phyloP scores from a whole-genome alignment of 2,329 filamentous ascomycete species.

The Aspergillus ochraceus region DNA sequence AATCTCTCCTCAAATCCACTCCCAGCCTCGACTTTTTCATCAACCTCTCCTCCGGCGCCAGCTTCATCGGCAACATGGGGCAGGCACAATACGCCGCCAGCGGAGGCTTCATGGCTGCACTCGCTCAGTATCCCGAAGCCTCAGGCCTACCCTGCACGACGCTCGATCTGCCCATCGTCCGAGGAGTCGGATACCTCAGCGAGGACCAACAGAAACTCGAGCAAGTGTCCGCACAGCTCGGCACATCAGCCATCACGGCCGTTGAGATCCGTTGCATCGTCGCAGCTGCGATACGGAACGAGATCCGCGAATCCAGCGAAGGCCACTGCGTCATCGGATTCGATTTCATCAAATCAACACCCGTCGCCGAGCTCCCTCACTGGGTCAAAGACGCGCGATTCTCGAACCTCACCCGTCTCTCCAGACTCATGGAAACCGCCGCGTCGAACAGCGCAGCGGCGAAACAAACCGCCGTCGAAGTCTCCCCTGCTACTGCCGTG shows the following conservation, averaged over 20 bases:
- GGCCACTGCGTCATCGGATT: not conserved
- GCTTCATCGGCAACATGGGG: constrained; percentile 3
- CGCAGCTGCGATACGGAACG: not conserved
- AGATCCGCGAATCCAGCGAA: not conserved
- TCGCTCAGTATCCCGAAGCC: not conserved
- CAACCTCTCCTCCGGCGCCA: not conserved
- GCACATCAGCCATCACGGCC: not conserved
- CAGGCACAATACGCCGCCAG: constrained; percentile 5
- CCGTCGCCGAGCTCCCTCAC: constrained; percentile 32
- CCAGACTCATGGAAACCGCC: constrained; percentile 40
- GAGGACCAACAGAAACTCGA: not conserved
- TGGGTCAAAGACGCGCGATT: constrained; percentile 59
- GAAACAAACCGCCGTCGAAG: not conserved
- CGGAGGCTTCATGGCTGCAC: not conserved
- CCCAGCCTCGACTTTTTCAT: constrained; percentile 6
- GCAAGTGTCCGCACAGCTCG: not conserved
- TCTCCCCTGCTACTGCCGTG: not conserved
- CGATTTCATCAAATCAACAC: not conserved
- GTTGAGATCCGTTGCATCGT: not conserved
- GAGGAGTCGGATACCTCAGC: not conserved
- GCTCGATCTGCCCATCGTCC: not conserved
- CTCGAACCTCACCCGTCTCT: constrained; percentile 4
- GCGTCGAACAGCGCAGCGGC: not conserved
- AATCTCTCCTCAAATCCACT: not conserved
- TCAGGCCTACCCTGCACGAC: not conserved